Base-by-base conservation (phyloP, 1,139 yeast genomes). In the Yamadazyma siamensis region DNA sequence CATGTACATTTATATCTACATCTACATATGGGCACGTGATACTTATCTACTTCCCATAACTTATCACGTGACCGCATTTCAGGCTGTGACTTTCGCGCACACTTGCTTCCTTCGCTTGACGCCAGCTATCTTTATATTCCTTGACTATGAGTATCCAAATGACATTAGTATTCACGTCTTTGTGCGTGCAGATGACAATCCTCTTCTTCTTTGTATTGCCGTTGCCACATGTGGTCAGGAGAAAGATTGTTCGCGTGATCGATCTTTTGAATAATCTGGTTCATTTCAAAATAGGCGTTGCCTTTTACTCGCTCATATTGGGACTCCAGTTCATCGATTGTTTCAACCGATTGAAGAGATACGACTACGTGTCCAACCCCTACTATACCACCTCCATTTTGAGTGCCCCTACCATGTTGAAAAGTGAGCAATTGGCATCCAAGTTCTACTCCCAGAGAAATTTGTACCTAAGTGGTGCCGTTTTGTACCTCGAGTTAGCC, bases 401-500 rank as follows among this genome's bases (percentile, higher is more conserved):
- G n/a, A 29, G 28, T 9, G 28, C 29, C 27, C 28, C 34, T 16
- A 38, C 39, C 15, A 40, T 43, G 35, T 50, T 62, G 44, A 53
- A 52, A 32, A 53, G 58, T 33, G 74, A 68, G 19, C 68, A 61
- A 49, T 56, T 66, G 49, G 74, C 73, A n/a, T 54, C 67, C 33
- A 75, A 77, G 44, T 80, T 83, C 43, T 80, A 79, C 46, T 71
- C 81, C 26, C 88, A 82, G 52, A 67, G 91, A 48, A 82, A 82
- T 46, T 61, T 80, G 41, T 81, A 82, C 52, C 69, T 82, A 37
- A 71, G 81, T 12, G 89, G 88, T 3, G 85, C 85, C 6, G 79
- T 80, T 3, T 53, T 80, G 40, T 80, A 79, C 52, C 68, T 79
- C 41, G 69, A 65, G 38, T 42, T 77, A 31, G 79, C 84, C 4